phyloP scores from a whole-genome alignment of 306 rosid genomes.

The Mimosa pudica region DNA sequence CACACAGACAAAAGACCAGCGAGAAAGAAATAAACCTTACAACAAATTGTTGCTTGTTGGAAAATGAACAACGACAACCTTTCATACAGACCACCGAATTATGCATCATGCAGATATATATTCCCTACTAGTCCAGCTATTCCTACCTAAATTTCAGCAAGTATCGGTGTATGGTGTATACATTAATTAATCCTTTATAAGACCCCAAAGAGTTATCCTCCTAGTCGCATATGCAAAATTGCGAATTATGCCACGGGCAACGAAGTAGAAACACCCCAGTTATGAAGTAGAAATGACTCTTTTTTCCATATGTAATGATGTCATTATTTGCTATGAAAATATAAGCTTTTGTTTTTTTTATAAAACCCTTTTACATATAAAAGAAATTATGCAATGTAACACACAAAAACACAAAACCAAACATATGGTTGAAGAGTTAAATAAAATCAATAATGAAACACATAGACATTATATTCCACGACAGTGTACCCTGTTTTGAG shows the following conservation, averaged over 20 bases:
- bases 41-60: background rate
- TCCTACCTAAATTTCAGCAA: too few relatives aligned
- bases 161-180: background rate
- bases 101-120: background rate
- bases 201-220: too few relatives aligned
- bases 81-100: background rate
- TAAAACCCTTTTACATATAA: background rate
- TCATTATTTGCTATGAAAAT: background rate
- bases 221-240: too few relatives aligned
- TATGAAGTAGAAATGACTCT: background rate
- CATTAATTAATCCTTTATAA: background rate
- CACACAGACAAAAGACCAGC: too few relatives aligned
- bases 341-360: too few relatives aligned
- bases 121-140: too few relatives aligned
- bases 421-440: background rate
- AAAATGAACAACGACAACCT: background rate
- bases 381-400: background rate
- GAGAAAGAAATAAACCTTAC: background rate
- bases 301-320: background rate
- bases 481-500: constrained; percentile 37
- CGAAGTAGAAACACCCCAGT: background rate
- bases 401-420: background rate
- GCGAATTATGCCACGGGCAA: too few relatives aligned
- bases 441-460: constrained; percentile 52
- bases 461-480: constrained; percentile 57